Evolutionary conservation across 495 filamentous ascomycete species (phyloP), one percentile per base, ranked within the genome.

Genomic region (Penicillium pancosmium): DNA sequence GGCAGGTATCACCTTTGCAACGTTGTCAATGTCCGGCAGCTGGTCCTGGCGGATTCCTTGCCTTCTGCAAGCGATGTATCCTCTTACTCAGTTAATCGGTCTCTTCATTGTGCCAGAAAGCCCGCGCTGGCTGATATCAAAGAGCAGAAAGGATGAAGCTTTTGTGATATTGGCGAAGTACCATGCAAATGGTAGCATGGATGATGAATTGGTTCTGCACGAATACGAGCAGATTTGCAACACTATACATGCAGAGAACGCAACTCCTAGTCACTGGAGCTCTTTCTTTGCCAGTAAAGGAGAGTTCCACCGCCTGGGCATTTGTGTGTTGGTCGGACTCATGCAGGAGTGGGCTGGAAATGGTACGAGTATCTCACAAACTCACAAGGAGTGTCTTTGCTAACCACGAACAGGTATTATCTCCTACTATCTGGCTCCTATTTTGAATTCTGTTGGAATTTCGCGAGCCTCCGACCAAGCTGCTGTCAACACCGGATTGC

Each of bases 301-400:
- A 54, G 88, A 91, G 73, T 76, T 85, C 13, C 86, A 87, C 62
- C 80, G 87, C 16, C 65, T 89, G 10, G 50, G 65, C 5, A 70
- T 89, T 21, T 80, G 86, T 55, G 67, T 87, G 16, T 81, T 83
- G 19, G 74, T 86, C 49, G 86, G 86, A 65, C 34, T 70, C 5
- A 70, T 70, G 68, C 84, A 83, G 18, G 86, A 89, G 72, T 89
- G 85, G 84, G 83, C 80, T 59, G 87, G 87, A 55, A 89, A 88
- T 61, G 84, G 82, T 70, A 68, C n/a, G 56, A 55, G 38, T 11
- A 41, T 43, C 8, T 13, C 48, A 16, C 8, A 36, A 23, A 2
- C 19, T 19, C 16, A 8, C 13, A 2, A 48, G 18, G 18, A 12
- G 7, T 12, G n/a, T 10, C 7, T n/a, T 11, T 4, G 7, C 54